phyloP scores from a whole-genome alignment of 768 basidiomycete species.

The Boletus speciosus region DNA sequence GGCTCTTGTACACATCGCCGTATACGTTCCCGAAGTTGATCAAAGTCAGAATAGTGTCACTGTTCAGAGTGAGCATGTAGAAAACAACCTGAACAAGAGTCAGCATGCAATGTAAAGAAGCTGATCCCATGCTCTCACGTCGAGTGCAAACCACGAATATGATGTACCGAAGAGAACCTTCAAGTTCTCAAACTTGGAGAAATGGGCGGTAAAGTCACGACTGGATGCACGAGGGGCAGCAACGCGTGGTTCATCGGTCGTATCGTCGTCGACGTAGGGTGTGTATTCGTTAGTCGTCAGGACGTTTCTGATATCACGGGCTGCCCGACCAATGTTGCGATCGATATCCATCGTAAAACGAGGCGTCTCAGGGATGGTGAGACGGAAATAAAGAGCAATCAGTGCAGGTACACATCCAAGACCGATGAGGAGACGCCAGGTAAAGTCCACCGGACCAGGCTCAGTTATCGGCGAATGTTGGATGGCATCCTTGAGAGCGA shows the following conservation, averaged over 20 bases:
- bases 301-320: slow-evolving; percentile 65
- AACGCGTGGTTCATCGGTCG: slow-evolving; percentile 45
- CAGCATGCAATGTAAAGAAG: background rate
- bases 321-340: slow-evolving; percentile 65
- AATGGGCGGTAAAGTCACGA: slow-evolving; percentile 63
- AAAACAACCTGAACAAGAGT: slow-evolving; percentile 58
- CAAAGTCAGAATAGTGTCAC: slow-evolving; percentile 13
- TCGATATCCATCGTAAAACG: slow-evolving; percentile 89
- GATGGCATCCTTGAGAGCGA: slow-evolving; percentile 59
- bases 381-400: slow-evolving; percentile 81
- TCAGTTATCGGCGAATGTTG: slow-evolving; percentile 18
- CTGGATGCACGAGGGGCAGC: slow-evolving; percentile 63
- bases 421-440: slow-evolving; percentile 85
- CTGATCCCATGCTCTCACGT: slow-evolving; percentile 48
- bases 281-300: slow-evolving; percentile 42
- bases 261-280: slow-evolving; percentile 50
- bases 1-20: slow-evolving; percentile 42
- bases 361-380: slow-evolving; percentile 89
- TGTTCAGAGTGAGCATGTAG: slow-evolving; percentile 83
- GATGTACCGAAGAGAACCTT: slow-evolving; percentile 73
- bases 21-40: background rate
- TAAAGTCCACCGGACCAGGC: slow-evolving; percentile 50
- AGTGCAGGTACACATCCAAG: slow-evolving; percentile 75
- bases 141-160: slow-evolving; percentile 85
- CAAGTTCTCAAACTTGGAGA: slow-evolving; percentile 66